Percentiles rank a stretch among this genome's conserved stretches.
Conservation (phyloP, 2,329 filamentous ascomycete species). For the Aspergillus transmontanensis region DNA sequence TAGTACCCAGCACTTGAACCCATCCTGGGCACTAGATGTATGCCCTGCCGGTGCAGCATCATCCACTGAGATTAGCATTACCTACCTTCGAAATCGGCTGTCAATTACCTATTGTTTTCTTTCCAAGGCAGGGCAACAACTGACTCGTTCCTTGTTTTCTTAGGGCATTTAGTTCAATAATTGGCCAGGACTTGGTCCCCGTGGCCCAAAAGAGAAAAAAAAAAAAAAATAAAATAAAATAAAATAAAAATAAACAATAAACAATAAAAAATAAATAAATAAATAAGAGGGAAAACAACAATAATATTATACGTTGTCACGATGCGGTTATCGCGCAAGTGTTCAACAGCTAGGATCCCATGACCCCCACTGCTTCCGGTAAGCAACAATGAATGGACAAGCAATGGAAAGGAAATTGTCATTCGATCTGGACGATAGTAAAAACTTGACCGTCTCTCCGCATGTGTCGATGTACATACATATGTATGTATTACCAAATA, state of each 20-base stretch:
- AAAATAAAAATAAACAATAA: too few species aligned
- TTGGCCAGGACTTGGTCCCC: background rate
- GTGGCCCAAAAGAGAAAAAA: background rate
- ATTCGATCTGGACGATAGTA: background rate
- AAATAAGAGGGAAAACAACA: background rate
- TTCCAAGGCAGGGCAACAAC: background rate
- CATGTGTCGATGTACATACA: background rate
- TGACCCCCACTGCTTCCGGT: background rate
- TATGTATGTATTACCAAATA: too few species aligned
- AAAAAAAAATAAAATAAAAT: too few species aligned
- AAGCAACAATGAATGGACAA: background rate
- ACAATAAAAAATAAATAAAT: background rate
- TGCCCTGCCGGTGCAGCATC: background rate
- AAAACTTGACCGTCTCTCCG: background rate
- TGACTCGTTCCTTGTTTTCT: background rate
- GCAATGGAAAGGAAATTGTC: background rate
- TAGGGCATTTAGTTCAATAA: background rate
- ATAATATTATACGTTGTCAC: background rate
- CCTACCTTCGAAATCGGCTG: background rate
- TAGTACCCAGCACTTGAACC: background rate
- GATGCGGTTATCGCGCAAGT: conserved; percentile 7
- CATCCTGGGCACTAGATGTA: background rate
- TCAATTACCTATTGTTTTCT: background rate
- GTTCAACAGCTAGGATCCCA: background rate
- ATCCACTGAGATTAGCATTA: too few species aligned